These are phyloP conservation scores for Perilla frutescens DNA, from an alignment of 257 asterid species.

Conservation along the genomic window DNA sequence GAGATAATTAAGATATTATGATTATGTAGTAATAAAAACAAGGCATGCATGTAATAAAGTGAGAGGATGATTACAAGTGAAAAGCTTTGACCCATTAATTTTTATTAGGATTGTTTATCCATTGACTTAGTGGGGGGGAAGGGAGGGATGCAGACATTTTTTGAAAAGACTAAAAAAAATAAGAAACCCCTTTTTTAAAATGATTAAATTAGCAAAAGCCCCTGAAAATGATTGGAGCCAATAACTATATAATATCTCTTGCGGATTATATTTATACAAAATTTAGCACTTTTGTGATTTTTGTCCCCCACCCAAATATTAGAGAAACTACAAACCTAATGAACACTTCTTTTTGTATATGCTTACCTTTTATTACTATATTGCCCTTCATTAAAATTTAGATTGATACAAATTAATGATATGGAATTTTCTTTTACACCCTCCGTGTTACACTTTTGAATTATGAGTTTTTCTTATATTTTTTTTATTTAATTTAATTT, in stretches of 20 bases:
- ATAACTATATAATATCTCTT: neutral
- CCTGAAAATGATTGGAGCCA: conserved; percentile 9
- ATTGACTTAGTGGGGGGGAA: neutral
- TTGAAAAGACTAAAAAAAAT: neutral
- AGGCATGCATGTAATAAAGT: neutral
- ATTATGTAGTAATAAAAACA: neutral
- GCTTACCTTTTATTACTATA: neutral
- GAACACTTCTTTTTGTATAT: neutral
- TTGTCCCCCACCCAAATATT: neutral
- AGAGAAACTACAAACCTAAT: neutral
- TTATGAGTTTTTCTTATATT: no score
- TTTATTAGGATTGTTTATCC: neutral
- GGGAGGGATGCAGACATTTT: neutral
- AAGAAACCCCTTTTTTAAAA: neutral
- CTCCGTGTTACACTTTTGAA: no score
- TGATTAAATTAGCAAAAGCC: neutral
- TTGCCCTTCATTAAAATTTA: neutral
- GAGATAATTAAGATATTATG: no score
- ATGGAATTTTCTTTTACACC: no score
- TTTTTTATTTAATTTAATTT: no score
- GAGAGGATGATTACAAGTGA: neutral
- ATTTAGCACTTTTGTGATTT: neutral
- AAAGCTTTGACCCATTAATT: neutral
- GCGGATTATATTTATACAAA: neutral
- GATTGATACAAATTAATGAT: no score